phyloP scores from a whole-genome alignment of 1,284 basidiomycete genomes.

The Prillingera fragicola region DNA sequence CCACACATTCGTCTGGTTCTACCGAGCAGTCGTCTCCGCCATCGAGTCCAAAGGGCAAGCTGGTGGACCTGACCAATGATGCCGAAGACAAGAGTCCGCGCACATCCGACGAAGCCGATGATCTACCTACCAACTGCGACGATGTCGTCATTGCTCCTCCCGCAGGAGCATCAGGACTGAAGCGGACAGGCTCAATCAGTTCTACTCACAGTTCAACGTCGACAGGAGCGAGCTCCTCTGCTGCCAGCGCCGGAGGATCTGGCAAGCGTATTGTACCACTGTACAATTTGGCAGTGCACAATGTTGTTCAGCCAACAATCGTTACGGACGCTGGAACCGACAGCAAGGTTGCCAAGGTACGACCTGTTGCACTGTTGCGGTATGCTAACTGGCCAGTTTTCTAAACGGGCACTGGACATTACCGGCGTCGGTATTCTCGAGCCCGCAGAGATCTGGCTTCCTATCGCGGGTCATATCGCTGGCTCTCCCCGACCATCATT shows the following conservation, averaged over 20 bases:
- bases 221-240: conserved; percentile 11
- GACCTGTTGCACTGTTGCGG: neutral
- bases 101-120: neutral
- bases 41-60: neutral
- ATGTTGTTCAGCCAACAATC: conserved; percentile 83
- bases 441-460: conserved; percentile 70
- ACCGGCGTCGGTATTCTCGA: conserved; percentile 70
- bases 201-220: conserved; percentile 17
- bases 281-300: conserved; percentile 84
- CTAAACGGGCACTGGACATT: conserved; percentile 75
- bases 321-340: conserved; percentile 71
- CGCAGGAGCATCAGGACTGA: conserved; percentile 4
- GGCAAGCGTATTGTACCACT: conserved; percentile 72
- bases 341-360: conserved; percentile 73
- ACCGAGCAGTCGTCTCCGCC: neutral
- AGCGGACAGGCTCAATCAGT: conserved; percentile 22
- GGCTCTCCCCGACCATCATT: conserved; percentile 13
- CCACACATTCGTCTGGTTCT: neutral
- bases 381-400: conserved; percentile 55
- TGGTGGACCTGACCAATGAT: too few species aligned
- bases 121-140: neutral
- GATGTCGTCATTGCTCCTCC: neutral
- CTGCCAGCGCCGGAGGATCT: conserved; percentile 2
- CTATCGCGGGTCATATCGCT: conserved; percentile 2
- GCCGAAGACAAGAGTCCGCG: neutral